Evolutionary conservation across 2,329 filamentous ascomycete species (phyloP), one percentile per base, ranked within the genome.

Genomic region (Penicillium sp.): DNA sequence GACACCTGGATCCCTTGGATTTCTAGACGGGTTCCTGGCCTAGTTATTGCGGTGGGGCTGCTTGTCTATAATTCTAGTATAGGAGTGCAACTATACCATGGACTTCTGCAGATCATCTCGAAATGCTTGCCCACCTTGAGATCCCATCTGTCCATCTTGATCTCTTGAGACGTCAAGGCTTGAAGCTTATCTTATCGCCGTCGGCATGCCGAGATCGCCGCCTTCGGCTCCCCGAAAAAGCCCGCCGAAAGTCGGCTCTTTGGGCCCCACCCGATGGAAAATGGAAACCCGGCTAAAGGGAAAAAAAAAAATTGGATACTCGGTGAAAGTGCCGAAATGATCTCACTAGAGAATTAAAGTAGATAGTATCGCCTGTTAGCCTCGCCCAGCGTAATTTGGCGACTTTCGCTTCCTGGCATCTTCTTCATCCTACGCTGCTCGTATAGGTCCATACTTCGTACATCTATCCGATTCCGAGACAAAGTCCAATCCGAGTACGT

Each of bases 1-100:
- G 89, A 0, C 71, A 73, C 19, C 78, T 85, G 10, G 78, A 81
- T 50, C 77, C 75, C n/a, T 61, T 85, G 50, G 78, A 68, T 19
- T 76, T 76, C 60, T 76, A 59, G 24, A 9, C 14, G 37, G 24
- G 11, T 11, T 24, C 13, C 2, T 6, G 27, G n/a, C 7, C 18
- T 33, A 6, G 44, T 33, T 14, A 11, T 49, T 49, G 27, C 16
- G 19, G 5, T 49, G 4, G n/a, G n/a, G 35, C 31, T 49, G 46
- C 24, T 49, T 58, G 24, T 52, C n/a, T 60, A 54, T 54, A 54
- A 33, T 39, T 4, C 19, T 27, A 47, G 33, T 37, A 16, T 3
- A 31, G 35, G 11, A 49, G 10, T 19, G 31, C 46, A 19, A 18
- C 3, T 44, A 41, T 35, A 31, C 24, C 37, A 31, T 31, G 6